Conservation (phyloP, 1,284 basidiomycete species). For the Tilletia indica region DNA sequence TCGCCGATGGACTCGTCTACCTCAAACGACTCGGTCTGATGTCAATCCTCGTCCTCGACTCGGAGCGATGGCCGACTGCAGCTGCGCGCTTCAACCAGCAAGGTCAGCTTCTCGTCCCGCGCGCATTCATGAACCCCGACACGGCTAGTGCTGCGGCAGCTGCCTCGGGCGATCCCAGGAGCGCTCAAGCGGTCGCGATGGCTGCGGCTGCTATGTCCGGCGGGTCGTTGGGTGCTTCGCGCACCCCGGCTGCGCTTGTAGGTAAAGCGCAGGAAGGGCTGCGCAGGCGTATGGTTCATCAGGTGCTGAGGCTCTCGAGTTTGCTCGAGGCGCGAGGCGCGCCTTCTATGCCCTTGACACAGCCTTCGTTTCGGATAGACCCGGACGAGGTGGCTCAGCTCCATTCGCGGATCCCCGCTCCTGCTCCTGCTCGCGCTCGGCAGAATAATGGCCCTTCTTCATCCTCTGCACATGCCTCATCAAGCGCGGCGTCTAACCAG, state of each 20-base stretch:
- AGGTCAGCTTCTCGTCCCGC: constrained; percentile 28
- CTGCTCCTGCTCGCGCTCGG: background rate
- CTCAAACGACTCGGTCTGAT: constrained; percentile 92
- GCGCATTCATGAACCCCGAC: background rate
- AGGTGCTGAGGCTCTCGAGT: constrained; percentile 65
- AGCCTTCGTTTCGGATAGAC: constrained; percentile 44
- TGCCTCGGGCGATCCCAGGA: constrained; percentile 6
- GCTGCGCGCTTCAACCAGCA: constrained; percentile 30
- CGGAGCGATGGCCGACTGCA: constrained; percentile 67
- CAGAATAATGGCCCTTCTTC: background rate
- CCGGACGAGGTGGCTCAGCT: constrained; percentile 20
- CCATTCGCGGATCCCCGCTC: constrained; percentile 1
- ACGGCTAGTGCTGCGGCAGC: background rate
- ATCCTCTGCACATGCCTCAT: constrained; percentile 18
- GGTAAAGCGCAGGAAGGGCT: constrained; percentile 38
- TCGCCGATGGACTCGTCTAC: constrained; percentile 88
- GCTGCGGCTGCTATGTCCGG: background rate
- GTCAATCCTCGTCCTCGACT: constrained; percentile 89
- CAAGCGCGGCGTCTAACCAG: background rate
- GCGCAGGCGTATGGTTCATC: constrained; percentile 73
- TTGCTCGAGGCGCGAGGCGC: constrained; percentile 81
- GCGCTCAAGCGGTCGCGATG: constrained; percentile 23
- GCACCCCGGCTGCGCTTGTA: constrained; percentile 21
- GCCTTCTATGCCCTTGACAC: constrained; percentile 73
- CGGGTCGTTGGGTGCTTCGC: background rate